These are phyloP conservation scores for Gloeopeniophorella convolvens DNA, from an alignment of 768 basidiomycete species.

Conservation along the genomic window DNA sequence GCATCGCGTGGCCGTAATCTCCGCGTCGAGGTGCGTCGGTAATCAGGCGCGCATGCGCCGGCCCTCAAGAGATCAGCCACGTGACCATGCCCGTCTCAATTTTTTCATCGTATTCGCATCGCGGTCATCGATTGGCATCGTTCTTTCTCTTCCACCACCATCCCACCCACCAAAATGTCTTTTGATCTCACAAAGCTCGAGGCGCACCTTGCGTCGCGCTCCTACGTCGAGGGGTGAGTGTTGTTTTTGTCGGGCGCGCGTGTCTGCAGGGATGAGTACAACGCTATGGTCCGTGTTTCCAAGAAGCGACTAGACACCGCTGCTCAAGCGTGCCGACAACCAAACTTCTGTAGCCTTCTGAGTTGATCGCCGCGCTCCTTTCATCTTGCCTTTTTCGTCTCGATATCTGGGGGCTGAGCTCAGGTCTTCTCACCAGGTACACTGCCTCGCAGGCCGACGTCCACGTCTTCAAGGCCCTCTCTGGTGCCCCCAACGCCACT, in stretches of 20 bases:
- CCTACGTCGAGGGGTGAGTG: slow-evolving; percentile 89
- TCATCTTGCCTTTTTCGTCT: neutral
- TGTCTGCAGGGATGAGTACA: slow-evolving; percentile 49
- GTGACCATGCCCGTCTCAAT: too few species aligned
- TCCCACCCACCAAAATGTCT: slow-evolving; percentile 50
- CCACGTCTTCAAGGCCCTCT: slow-evolving; percentile 77
- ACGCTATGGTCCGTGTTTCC: slow-evolving; percentile 97
- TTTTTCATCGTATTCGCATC: too few species aligned
- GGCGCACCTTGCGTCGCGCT: slow-evolving; percentile 76
- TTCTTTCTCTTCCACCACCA: too few species aligned
- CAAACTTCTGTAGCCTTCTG: slow-evolving; percentile 65
- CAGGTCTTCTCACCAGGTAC: slow-evolving; percentile 46
- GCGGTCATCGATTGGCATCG: too few species aligned
- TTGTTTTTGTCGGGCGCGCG: slow-evolving; percentile 15
- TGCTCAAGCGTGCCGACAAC: slow-evolving; percentile 67
- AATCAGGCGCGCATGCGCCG: too few species aligned
- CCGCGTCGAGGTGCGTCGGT: too few species aligned
- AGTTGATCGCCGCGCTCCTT: slow-evolving; percentile 26
- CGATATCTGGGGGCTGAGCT: neutral
- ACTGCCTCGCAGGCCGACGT: slow-evolving; percentile 94
- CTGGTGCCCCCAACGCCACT: slow-evolving; percentile 56
- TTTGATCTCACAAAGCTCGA: slow-evolving; percentile 70
- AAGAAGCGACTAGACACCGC: slow-evolving; percentile 93
- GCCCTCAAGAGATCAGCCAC: too few species aligned
- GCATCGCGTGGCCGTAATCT: too few species aligned